phyloP scores from a whole-genome alignment of 305 asterid genomes.

The Fraxinus paxiana region DNA sequence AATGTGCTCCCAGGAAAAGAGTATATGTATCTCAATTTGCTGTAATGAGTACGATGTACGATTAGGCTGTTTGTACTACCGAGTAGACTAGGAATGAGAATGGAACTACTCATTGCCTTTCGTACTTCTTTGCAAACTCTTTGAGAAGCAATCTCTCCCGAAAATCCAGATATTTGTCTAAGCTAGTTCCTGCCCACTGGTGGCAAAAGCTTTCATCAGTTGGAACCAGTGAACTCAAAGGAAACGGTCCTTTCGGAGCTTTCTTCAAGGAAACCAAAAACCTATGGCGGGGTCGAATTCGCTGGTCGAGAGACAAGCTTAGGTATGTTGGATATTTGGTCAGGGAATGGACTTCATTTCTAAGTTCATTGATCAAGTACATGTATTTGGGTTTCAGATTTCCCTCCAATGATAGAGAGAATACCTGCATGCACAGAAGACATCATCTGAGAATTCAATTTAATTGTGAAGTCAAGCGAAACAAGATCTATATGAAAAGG shows the following conservation, averaged over 20 bases:
- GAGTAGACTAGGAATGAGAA: slow-evolving; percentile 11
- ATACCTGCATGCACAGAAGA: slow-evolving; percentile 48
- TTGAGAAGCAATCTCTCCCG: slow-evolving; percentile 75
- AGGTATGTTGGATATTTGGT: slow-evolving; percentile 80
- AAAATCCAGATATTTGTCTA: slow-evolving; percentile 75
- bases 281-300: slow-evolving; percentile 84
- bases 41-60: not conserved
- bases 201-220: slow-evolving; percentile 88
- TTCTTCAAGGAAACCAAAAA: slow-evolving; percentile 77
- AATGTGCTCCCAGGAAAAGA: not conserved
- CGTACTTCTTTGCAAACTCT: slow-evolving; percentile 73
- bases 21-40: not conserved
- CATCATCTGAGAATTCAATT: slow-evolving; percentile 3
- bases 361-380: slow-evolving; percentile 83
- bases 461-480: not conserved
- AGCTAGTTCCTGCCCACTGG: slow-evolving; percentile 90
- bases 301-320: slow-evolving; percentile 80
- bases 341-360: slow-evolving; percentile 74
- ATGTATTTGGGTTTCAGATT: slow-evolving; percentile 83
- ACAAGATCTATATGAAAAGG: not conserved
- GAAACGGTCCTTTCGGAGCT: slow-evolving; percentile 89
- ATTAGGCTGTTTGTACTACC: not conserved
- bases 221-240: slow-evolving; percentile 80
- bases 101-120: slow-evolving; percentile 36
- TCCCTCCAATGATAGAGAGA: slow-evolving; percentile 76